phyloP scores from a whole-genome alignment of 495 filamentous ascomycete genomes.

The Hapsidospora chrysogenum region DNA sequence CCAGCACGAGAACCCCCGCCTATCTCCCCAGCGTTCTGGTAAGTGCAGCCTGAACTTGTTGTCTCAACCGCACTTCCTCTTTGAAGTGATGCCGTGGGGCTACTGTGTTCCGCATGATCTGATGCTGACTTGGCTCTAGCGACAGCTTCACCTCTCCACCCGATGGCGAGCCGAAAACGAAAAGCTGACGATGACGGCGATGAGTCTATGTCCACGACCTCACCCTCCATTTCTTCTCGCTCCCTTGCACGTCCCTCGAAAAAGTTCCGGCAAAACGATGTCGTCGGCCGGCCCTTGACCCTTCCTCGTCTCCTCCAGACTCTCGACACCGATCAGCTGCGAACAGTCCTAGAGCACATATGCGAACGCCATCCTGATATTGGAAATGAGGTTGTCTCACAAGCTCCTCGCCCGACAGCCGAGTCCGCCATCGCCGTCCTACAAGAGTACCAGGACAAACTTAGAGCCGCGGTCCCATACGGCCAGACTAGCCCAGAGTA shows the following conservation, averaged over 20 bases:
- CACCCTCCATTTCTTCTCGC: constrained; percentile 53
- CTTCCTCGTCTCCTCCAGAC: constrained; percentile 82
- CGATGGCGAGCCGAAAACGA: constrained; percentile 50
- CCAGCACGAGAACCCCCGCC: constrained; percentile 53
- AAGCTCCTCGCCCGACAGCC: constrained; percentile 72
- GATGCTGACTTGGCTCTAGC: constrained; percentile 5
- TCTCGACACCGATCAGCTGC: constrained; percentile 64
- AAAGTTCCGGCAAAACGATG: constrained; percentile 43
- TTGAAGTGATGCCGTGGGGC: constrained; percentile 2
- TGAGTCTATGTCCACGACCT: constrained; percentile 63
- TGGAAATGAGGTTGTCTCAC: constrained; percentile 64
- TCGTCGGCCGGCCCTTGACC: constrained; percentile 61
- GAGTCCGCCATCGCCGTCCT: constrained; percentile 64
- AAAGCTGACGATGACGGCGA: constrained; percentile 81
- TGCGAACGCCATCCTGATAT: constrained; percentile 78
- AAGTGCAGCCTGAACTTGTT: constrained; percentile 14
- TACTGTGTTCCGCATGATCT: not conserved
- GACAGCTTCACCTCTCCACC: constrained; percentile 38
- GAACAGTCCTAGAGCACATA: constrained; percentile 67
- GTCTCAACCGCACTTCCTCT: not conserved
- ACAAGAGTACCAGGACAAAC: constrained; percentile 56
- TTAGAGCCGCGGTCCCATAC: constrained; percentile 73
- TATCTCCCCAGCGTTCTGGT: constrained; percentile 58
- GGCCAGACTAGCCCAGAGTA: constrained; percentile 80
- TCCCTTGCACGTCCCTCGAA: constrained; percentile 44